A percentile compares a stretch with the other conserved stretches of the same genome.
These are phyloP conservation scores for Stagonosporopsis tanaceti DNA, from an alignment of 2,329 filamentous ascomycete genomes.

Conservation along the genomic window DNA sequence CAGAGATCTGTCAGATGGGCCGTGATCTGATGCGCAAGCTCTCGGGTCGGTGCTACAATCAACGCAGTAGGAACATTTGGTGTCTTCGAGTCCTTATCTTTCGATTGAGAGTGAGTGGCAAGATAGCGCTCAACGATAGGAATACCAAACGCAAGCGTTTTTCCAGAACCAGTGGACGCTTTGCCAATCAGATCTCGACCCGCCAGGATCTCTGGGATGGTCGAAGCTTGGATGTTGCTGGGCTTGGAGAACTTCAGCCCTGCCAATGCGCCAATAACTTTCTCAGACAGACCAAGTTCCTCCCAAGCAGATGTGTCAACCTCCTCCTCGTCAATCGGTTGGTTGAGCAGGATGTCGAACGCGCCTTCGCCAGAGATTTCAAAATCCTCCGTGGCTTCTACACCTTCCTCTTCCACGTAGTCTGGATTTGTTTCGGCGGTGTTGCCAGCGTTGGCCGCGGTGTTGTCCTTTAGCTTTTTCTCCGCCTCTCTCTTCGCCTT, in stretches of 20 bases:
- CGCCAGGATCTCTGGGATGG: conserved; percentile 82
- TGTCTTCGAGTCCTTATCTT: conserved; percentile 46
- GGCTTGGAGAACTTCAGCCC: conserved; percentile 82
- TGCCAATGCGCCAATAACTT: conserved; percentile 76
- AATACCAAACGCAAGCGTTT: conserved; percentile 93
- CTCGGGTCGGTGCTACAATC: conserved; percentile 88
- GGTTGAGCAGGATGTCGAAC: conserved; percentile 65
- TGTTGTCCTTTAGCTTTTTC: conserved; percentile 11
- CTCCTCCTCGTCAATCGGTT: conserved; percentile 63
- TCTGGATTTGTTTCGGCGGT: conserved; percentile 15
- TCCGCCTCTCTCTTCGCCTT: conserved; percentile 33
- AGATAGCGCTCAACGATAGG: conserved; percentile 90
- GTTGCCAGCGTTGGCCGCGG: conserved; percentile 22
- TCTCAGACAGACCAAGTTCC: conserved; percentile 74
- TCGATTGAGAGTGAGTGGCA: conserved; percentile 46
- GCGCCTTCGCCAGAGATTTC: conserved; percentile 44
- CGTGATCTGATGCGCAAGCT: conserved; percentile 89
- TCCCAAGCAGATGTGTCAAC: conserved; percentile 82
- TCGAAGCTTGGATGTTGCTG: conserved; percentile 78
- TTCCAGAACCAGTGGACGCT: conserved; percentile 94
- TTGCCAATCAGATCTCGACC: conserved; percentile 95
- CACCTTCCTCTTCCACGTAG: conserved; percentile 28
- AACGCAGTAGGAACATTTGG: conserved; percentile 64
- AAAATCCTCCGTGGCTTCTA: conserved; percentile 32
- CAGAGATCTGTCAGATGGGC: conserved; percentile 83